Evolutionary conservation across 805 yeast species (phyloP).

Genomic region (Candida orba): DNA sequence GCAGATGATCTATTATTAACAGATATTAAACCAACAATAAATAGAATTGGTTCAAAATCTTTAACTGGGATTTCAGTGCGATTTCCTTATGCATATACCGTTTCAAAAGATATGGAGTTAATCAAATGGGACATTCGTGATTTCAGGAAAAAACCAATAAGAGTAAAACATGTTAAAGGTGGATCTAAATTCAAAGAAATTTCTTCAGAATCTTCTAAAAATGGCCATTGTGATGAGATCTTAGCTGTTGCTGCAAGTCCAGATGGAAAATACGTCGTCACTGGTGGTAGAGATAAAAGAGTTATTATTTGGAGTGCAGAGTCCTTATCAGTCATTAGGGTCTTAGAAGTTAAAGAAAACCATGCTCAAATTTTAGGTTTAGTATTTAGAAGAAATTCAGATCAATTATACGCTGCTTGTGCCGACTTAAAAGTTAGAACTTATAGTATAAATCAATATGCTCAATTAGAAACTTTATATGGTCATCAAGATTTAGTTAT

Average conservation of each 20-base stretch:
- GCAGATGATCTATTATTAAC: slow-evolving; percentile 40
- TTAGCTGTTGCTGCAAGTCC: slow-evolving; percentile 75
- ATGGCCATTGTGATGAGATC: slow-evolving; percentile 75
- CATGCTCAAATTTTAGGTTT: slow-evolving; percentile 67
- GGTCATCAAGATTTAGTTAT: slow-evolving; percentile 92
- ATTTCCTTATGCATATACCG: slow-evolving; percentile 54
- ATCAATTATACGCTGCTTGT: slow-evolving; percentile 86
- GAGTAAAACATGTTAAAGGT: slow-evolving; percentile 59
- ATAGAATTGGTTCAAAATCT: slow-evolving; percentile 56
- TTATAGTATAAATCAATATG: slow-evolving; percentile 74
- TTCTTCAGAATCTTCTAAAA: slow-evolving; percentile 40
- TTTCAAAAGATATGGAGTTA: slow-evolving; percentile 73
- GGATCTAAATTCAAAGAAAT: slow-evolving; percentile 41
- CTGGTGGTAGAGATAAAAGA: slow-evolving; percentile 83
- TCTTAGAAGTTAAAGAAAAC: slow-evolving; percentile 65
- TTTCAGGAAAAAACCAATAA: slow-evolving; percentile 50
- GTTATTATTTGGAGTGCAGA: slow-evolving; percentile 84
- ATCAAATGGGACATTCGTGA: slow-evolving; percentile 71
- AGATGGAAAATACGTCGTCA: slow-evolving; percentile 81
- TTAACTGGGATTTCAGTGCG: slow-evolving; percentile 40
- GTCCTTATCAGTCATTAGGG: slow-evolving; percentile 66
- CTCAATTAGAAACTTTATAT: slow-evolving; percentile 84
- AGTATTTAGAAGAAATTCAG: slow-evolving; percentile 71
- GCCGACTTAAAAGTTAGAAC: slow-evolving; percentile 88
- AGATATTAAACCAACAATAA: slow-evolving; percentile 35